Percentiles rank a stretch among this genome's conserved stretches.
Evolutionary conservation across 2,329 filamentous ascomycete genomes (phyloP).

Genomic region (Zymoseptoria crescenta): DNA sequence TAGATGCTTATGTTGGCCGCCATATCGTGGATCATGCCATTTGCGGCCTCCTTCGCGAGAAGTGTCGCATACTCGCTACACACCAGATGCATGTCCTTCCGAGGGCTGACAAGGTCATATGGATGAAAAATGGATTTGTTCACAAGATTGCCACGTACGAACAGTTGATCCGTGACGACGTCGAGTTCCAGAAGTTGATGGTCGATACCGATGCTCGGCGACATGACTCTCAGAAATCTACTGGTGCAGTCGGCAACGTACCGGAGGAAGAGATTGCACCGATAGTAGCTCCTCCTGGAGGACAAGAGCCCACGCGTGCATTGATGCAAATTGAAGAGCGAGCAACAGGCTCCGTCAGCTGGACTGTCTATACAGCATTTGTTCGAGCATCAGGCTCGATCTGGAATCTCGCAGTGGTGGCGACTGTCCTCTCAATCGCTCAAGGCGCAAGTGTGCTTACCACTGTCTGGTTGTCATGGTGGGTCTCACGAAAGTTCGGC

Average conservation of each 20-base stretch:
- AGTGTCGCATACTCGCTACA: slow-evolving; percentile 78
- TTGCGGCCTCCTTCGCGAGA: slow-evolving; percentile 71
- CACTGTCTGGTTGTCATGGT: slow-evolving; percentile 87
- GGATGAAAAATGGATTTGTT: slow-evolving; percentile 81
- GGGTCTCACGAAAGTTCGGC: slow-evolving; percentile 72
- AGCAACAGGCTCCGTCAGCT: slow-evolving; percentile 68
- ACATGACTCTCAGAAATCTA: slow-evolving; percentile 42
- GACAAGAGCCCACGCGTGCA: slow-evolving; percentile 41
- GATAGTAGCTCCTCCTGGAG: slow-evolving; percentile 45
- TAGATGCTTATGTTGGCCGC: slow-evolving; percentile 48
- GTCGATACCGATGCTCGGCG: slow-evolving; percentile 58
- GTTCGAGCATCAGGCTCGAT: slow-evolving; percentile 66
- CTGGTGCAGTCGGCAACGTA: slow-evolving; percentile 42
- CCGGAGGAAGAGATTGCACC: slow-evolving; percentile 52
- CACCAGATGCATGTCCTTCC: slow-evolving; percentile 89
- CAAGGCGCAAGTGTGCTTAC: slow-evolving; percentile 83
- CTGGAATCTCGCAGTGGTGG: slow-evolving; percentile 56
- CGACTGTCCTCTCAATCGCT: slow-evolving; percentile 59
- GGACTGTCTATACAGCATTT: slow-evolving; percentile 72
- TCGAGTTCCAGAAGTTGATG: slow-evolving; percentile 76
- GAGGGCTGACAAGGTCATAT: slow-evolving; percentile 84
- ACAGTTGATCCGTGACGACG: slow-evolving; percentile 74
- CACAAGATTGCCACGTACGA: slow-evolving; percentile 82
- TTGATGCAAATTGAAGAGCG: slow-evolving; percentile 71
- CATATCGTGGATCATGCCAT: slow-evolving; percentile 85